Percentiles rank a stretch among this genome's conserved stretches.
phyloP scores from a whole-genome alignment of 768 basidiomycete species.

The Tulasnella sp. region DNA sequence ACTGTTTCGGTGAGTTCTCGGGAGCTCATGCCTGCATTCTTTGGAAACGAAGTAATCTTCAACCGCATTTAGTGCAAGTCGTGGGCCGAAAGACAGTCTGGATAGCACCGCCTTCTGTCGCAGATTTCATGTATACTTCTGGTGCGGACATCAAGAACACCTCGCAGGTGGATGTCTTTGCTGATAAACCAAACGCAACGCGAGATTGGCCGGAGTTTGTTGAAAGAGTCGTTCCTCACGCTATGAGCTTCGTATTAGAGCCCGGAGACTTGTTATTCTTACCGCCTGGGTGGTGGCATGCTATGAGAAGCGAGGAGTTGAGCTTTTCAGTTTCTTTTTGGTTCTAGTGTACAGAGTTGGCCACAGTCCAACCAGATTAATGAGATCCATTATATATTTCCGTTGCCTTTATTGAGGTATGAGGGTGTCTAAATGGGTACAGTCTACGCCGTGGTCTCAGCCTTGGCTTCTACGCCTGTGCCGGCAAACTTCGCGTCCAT shows the following conservation, averaged over 20 bases:
- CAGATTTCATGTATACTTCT: conserved; percentile 35
- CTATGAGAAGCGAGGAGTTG: conserved; percentile 68
- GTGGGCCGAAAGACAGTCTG: conserved; percentile 84
- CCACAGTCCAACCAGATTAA: too few relatives aligned
- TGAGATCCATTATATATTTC: neutral
- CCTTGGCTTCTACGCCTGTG: neutral
- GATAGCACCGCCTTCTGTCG: conserved; percentile 61
- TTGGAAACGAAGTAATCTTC: neutral
- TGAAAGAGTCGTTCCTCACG: conserved; percentile 34
- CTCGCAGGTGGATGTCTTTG: conserved; percentile 72
- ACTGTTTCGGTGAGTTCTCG: conserved; percentile 59
- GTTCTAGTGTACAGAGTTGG: too few relatives aligned
- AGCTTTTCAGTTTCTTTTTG: conserved; percentile 89
- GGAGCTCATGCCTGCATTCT: neutral
- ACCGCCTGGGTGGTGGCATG: conserved; percentile 93
- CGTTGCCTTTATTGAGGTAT: neutral
- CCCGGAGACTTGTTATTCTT: conserved; percentile 85
- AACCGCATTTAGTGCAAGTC: conserved; percentile 60
- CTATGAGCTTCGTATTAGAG: conserved; percentile 50
- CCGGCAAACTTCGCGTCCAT: conserved; percentile 38
- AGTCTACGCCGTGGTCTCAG: neutral
- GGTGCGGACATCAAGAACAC: conserved; percentile 44
- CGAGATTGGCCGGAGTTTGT: conserved; percentile 9
- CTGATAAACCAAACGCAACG: conserved; percentile 18
- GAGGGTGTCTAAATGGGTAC: neutral